Base-by-base conservation (phyloP, 495 filamentous ascomycete genomes). In the Tuber brumale region DNA sequence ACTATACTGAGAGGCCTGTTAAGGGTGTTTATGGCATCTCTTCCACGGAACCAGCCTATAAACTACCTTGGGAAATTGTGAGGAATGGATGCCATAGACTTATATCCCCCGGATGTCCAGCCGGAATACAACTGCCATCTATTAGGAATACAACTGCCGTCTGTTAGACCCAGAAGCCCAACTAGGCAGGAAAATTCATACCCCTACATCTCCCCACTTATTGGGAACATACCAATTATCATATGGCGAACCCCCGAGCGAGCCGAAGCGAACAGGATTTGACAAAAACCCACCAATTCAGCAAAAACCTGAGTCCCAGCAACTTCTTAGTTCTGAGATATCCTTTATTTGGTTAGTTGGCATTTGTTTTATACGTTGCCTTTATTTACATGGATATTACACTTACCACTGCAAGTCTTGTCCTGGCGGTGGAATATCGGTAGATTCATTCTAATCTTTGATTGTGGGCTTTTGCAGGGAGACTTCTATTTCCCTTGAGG, bases 251-350 rank as follows among this genome's bases (percentile, higher is more conserved):
- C 91, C 87, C 10, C 78, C 57, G 80, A 77, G 35, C 83, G 70
- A 77, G 27, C 7, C 5, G 10, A 16, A 5, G 46, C 12, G 27
- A 61, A 14, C 31, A 51, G 46, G 41, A 19, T 19, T 48, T 3
- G 23, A 35, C 27, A 42, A 42, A 45, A 10, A 0, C 27, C 48
- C 0, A 88, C 90, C 90, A 90, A 92, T 14, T 85, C 85, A 5
- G 88, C 88, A 74, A 88, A 91, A 0, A 88, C 86, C 41, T n/a
- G n/a, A n/a, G 90, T 91, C 83, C 92, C 91, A 4, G 88, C 85
- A 9, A 78, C 77, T 82, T 92, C 91, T 71, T 90, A 87, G 1
- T 88, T 89, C 88, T 91, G 8, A 88, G 87, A 78, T 90, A 92
- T 2, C 86, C 87, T n/a, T 86, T 89, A 46, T 70, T 14, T 23